Base-by-base conservation (phyloP, 2,329 filamentous ascomycete species). In the Fusarium continuum region DNA sequence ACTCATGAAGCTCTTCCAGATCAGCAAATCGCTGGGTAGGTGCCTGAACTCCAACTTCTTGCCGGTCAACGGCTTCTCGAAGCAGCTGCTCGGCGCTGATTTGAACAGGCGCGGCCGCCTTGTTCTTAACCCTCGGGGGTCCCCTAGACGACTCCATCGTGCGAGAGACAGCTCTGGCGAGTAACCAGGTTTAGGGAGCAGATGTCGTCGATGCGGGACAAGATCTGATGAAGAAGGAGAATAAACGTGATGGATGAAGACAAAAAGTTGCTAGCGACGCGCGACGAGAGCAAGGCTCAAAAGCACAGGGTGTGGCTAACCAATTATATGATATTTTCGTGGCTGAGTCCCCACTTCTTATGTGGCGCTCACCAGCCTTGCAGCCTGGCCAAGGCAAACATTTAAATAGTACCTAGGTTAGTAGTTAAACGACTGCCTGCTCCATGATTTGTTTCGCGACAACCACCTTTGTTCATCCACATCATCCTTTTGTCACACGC, bases 1-100 rank as follows among this genome's bases (percentile, higher is more conserved):
- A 97, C 78, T 98, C 95, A 80, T 98, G 94, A 41, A 99, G 87
- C 81, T 99, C 95, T 81, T 99, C 95, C 70, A 99, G 86, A 72
- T 99, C 95, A 67, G 92, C 92, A 71, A 99, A 98, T 38, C 93
- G 90, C 78, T 97, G 93, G 14, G 93, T 97, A 2, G 95, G 95
- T 45, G 92, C 92, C 77, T 97, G 90, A 49, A 98, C 81, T 34
- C 87, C 87, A 28, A 90, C 88, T 79, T 99, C 95, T 79, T 98
- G 95, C 60, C 95, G 88, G 79, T 99, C 95, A 65, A 98, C 95
- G 65, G 95, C 95, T 82, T 99, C 95, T 70, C 95, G 91, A 36
- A 99, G 88, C 64, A 99, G 89, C 82, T 99, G 95, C 79, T 99
- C 95, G 68, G 95, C 95, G 67, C 91, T 96, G 76, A 99, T 97